Percentiles rank a stretch among this genome's conserved stretches.
These are phyloP conservation scores for Dactylellina leptospora DNA, from an alignment of 2,329 filamentous ascomycete genomes.

Conservation along the genomic window DNA sequence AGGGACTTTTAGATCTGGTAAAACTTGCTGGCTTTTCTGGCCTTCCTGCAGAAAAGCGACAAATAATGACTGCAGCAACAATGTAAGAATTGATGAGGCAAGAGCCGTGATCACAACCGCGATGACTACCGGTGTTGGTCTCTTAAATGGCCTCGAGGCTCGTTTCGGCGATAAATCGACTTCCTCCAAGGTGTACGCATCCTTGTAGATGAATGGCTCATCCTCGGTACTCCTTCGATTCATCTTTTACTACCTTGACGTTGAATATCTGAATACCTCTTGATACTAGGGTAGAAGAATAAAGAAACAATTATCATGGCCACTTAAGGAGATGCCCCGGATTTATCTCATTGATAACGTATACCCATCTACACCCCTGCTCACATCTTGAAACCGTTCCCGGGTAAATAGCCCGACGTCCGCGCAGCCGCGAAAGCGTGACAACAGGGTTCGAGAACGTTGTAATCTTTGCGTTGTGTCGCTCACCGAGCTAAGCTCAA, in stretches of 20 bases:
- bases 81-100: conserved; percentile 30
- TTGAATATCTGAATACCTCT: too few relatives aligned
- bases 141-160: neutral
- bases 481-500: neutral
- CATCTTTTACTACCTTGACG: too few relatives aligned
- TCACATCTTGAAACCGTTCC: conserved; percentile 39
- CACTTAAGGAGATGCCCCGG: neutral
- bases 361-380: conserved; percentile 6
- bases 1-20: conserved; percentile 21
- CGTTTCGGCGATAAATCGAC: neutral
- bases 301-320: neutral
- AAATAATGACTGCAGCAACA: conserved; percentile 24
- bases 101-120: conserved; percentile 27
- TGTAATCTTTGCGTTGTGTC: conserved; percentile 41
- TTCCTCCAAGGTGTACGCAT: conserved; percentile 5
- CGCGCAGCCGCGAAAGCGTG: neutral
- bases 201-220: conserved; percentile 37
- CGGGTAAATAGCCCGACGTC: conserved; percentile 47
- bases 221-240: conserved; percentile 22
- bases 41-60: conserved; percentile 8
- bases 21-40: conserved; percentile 2
- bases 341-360: conserved; percentile 4
- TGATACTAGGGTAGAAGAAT: too few relatives aligned
- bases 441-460: too few relatives aligned
- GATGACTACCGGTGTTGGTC: conserved; percentile 19